Conservation (phyloP, 768 basidiomycete genomes). For the Calvatia gigantea region DNA sequence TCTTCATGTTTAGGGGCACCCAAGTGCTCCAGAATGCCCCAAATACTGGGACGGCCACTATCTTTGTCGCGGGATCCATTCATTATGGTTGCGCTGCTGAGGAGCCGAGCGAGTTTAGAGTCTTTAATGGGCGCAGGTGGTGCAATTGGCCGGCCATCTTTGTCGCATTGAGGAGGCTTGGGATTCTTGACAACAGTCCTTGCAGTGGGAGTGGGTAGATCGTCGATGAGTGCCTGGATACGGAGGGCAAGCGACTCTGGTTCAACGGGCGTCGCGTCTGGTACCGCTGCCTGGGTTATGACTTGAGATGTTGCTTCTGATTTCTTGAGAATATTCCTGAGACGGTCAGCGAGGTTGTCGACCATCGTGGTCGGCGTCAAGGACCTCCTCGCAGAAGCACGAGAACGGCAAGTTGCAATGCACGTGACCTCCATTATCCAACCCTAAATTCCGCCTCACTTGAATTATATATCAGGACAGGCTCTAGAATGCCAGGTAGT, state of each 20-base stretch:
- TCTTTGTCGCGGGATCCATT: conserved; percentile 8
- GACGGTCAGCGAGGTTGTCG: not conserved
- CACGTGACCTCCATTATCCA: too few relatives aligned
- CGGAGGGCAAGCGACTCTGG: conserved; percentile 4
- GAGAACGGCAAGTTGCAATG: not conserved
- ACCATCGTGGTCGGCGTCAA: not conserved
- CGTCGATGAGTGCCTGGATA: conserved; percentile 8
- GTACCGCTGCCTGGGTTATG: not conserved
- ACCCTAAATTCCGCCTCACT: too few relatives aligned
- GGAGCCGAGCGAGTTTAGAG: not conserved
- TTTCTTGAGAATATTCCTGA: conserved; percentile 7
- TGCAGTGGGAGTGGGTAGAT: not conserved
- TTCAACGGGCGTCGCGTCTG: not conserved
- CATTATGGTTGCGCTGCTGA: conserved; percentile 6
- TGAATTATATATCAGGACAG: too few relatives aligned
- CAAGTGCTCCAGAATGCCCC: conserved; percentile 2
- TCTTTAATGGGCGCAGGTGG: not conserved
- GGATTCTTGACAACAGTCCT: not conserved
- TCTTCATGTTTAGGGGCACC: not conserved
- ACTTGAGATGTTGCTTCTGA: not conserved
- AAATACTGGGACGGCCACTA: conserved; percentile 3
- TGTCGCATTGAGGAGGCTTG: not conserved
- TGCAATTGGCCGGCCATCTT: not conserved
- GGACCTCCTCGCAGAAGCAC: not conserved
- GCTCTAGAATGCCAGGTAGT: too few relatives aligned